These are phyloP conservation scores for Aspergillus tubingensis DNA, from an alignment of 2,329 filamentous ascomycete species.

Conservation along the genomic window DNA sequence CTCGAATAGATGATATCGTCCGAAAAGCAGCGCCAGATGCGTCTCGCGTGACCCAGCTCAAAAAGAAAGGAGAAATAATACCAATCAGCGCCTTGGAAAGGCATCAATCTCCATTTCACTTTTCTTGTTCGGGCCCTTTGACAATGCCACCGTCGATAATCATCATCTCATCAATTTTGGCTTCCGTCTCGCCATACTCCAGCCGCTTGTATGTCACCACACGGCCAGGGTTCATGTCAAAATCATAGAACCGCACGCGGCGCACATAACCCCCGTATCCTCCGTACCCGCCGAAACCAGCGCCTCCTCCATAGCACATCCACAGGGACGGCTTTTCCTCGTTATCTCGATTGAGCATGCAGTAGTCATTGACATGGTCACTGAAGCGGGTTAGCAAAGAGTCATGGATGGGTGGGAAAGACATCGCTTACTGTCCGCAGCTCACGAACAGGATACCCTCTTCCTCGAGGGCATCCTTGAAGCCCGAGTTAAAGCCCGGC, in stretches of 20 bases:
- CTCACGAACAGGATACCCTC: conserved; percentile 84
- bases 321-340: conserved; percentile 70
- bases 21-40: neutral
- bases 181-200: conserved; percentile 62
- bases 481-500: conserved; percentile 86
- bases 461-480: conserved; percentile 83
- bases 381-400: conserved; percentile 44
- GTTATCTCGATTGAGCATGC: conserved; percentile 65
- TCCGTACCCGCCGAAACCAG: conserved; percentile 92
- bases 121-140: conserved; percentile 32
- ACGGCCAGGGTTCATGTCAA: conserved; percentile 86
- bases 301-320: conserved; percentile 97
- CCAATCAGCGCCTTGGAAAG: neutral
- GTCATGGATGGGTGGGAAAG: neutral
- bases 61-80: neutral
- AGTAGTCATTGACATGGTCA: conserved; percentile 97
- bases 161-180: conserved; percentile 60
- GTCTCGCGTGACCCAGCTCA: neutral
- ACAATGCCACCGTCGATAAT: conserved; percentile 62
- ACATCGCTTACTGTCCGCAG: conserved; percentile 76
- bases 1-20: neutral
- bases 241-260: conserved; percentile 83
- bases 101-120: neutral
- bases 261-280: conserved; percentile 85
- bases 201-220: conserved; percentile 92